Evolutionary conservation across 768 basidiomycete genomes (phyloP).

Genomic region (Macrolepiota albuminosa): DNA sequence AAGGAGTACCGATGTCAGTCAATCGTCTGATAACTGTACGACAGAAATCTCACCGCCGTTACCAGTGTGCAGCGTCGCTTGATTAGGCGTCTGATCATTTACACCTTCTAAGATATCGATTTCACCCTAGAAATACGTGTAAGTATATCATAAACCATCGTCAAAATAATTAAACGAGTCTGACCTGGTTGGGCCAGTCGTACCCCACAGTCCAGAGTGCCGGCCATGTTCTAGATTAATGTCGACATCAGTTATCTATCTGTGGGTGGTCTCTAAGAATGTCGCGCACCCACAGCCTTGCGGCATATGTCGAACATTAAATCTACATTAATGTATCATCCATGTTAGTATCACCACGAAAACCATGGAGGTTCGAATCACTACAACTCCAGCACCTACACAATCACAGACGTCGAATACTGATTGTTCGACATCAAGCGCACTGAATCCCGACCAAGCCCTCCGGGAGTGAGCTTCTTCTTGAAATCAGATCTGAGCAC

Average conservation of each 20-base stretch:
- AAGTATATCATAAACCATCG: background rate
- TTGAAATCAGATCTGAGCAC: constrained; percentile 52
- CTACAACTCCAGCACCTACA: constrained; percentile 29
- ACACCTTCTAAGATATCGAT: constrained; percentile 42
- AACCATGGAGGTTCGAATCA: background rate
- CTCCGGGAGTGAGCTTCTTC: constrained; percentile 39
- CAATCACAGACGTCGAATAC: constrained; percentile 48
- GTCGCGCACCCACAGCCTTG: constrained; percentile 47
- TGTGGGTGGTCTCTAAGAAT: background rate
- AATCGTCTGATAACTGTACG: constrained; percentile 32
- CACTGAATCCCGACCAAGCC: constrained; percentile 56
- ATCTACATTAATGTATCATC: constrained; percentile 17
- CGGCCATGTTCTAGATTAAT: constrained; percentile 38
- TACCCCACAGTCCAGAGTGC: constrained; percentile 53
- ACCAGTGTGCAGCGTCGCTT: constrained; percentile 32
- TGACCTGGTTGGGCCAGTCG: constrained; percentile 42
- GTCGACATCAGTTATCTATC: background rate
- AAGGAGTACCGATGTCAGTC: background rate
- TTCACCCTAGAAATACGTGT: constrained; percentile 36
- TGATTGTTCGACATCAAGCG: constrained; percentile 48
- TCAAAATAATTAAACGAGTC: background rate
- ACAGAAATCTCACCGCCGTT: constrained; percentile 45
- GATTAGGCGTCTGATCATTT: constrained; percentile 35
- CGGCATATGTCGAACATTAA: constrained; percentile 57
- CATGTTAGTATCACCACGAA: background rate